Evolutionary conservation across 768 basidiomycete genomes (phyloP), one percentile per base, ranked within the genome.

Genomic region (Boletus rubropictus): DNA sequence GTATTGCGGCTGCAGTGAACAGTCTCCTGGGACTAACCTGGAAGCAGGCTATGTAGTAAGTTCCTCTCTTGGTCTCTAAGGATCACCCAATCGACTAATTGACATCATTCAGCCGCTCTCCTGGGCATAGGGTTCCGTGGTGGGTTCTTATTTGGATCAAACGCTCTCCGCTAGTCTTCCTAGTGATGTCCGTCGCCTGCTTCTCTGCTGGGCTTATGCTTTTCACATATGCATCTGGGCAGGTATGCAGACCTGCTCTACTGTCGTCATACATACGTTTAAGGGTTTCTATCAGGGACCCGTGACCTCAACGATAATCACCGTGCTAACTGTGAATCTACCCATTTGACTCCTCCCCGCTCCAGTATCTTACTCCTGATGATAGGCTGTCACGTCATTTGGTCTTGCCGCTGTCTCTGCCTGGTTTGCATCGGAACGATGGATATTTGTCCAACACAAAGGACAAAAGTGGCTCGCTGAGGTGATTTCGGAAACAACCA

Each of bases 141-240:
- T 78, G 76, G 76, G 75, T 79, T 20, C 61, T 77, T 34, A 89
- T 89, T 55, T 90, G 86, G 87, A 89, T 89, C 69, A 89, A 89
- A 61, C 73, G 86, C 29, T 86, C 86, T 5, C 87, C 87, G 12
- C 72, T 90, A 28, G 84, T 89, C 51, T 88, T 89, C 69, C 78
- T 89, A 38, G 86, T 89, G 49, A 73, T 89, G 62, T 87, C 88
- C 44, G 86, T 89, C 37, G 84, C 85, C 33, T 85, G 83, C 65
- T 90, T 90, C 66, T 89, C 84, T 1, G 74, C 85, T 34, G 87
- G 87, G 12, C 73, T 89, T 15, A 81, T 84, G 57, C 77, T 83
- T 36, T 89, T 89, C 58, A 75, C 85, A 12, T 89, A 88, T 59
- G 79, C 87, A 3, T 86, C 87, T 15, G 53, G 65, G 7, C 84